A percentile compares a stretch with the other conserved stretches of the same genome.
Conservation (phyloP, 2,329 filamentous ascomycete species). For the Pseudofabraea citricarpa region DNA sequence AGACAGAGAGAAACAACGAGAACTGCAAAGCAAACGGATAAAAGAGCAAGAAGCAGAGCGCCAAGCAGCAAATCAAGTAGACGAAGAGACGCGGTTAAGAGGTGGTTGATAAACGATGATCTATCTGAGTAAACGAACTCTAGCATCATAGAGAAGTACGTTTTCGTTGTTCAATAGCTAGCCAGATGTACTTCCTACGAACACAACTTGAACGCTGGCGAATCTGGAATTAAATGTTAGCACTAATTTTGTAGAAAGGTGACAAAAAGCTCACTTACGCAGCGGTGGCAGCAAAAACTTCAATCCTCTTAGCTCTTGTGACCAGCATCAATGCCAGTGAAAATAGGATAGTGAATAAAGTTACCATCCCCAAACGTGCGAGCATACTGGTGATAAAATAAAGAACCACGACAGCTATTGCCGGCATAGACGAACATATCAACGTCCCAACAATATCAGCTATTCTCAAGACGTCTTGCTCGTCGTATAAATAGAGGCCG, state of each 20-base stretch:
- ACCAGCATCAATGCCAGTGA: slow-evolving; percentile 9
- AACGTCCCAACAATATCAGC: background rate
- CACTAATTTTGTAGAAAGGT: background rate
- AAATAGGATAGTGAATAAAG: slow-evolving; percentile 12
- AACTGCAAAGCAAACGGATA: no score
- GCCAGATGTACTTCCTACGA: slow-evolving; percentile 5
- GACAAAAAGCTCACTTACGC: slow-evolving; percentile 6
- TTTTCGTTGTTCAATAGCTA: no score
- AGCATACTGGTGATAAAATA: slow-evolving; percentile 5
- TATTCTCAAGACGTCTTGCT: background rate
- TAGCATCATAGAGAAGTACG: no score
- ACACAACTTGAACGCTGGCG: slow-evolving; percentile 12
- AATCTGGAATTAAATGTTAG: background rate
- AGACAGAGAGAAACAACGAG: no score
- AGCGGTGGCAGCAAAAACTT: slow-evolving; percentile 14
- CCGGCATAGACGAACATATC: background rate
- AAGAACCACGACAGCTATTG: slow-evolving; percentile 1
- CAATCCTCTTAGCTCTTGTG: slow-evolving; percentile 13
- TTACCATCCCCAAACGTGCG: slow-evolving; percentile 11
- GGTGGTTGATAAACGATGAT: no score
- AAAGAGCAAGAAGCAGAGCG: no score
- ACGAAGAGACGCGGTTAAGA: no score
- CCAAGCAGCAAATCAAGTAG: no score
- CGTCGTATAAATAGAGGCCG: background rate
- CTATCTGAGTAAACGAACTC: no score